Base-by-base conservation (phyloP, 441 rosid genomes). In the Erodium chrysanthum region DNA sequence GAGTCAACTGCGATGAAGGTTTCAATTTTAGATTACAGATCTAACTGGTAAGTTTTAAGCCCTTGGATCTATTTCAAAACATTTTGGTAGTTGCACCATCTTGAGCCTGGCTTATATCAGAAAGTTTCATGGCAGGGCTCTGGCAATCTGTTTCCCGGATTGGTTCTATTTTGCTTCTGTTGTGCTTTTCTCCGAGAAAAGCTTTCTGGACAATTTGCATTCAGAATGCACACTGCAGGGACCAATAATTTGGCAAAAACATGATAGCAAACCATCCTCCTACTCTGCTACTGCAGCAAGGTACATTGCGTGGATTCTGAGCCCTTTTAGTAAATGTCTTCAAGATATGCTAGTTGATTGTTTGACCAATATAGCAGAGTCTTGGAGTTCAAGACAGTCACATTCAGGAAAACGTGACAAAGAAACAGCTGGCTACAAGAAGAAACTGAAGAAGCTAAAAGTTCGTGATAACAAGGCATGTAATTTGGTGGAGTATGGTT, bases 151-250 rank as follows among this genome's bases (percentile, higher is more conserved):
- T 79, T 89, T 91, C 76, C 97, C 92, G 56, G 83, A 80, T 48
- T 89, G 96, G 96, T 91, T 86, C 80, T 85, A 78, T 75, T 83
- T 85, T 82, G 94, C 91, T 70, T 85, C 88, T 66, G 67, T 77
- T 63, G 54, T 82, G 73, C 84, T 91, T 66, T 85, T 91, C 79
- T 76, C 77, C 5, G 73, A 74, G 63, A 75, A 74, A 67, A 73
- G 35, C 60, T 78, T 70, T 44, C 69, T 69, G 65, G 81, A 78
- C 33, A 67, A 27, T 29, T 67, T 71, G 48, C 77, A 75, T 56
- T 70, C 11, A 2, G 70, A 73, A 61, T 64, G 70, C 73, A 44
- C 72, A 48, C 25, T 71, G 27, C 70, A 63, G 29, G 44, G 29
- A 54, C 65, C 74, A 61, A 58, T 59, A 25, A 33, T 37, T 67